Percentiles rank a stretch among this genome's conserved stretches.
These are phyloP conservation scores for Phanerochaete carnosa DNA, from an alignment of 768 basidiomycete species.

Conservation along the genomic window DNA sequence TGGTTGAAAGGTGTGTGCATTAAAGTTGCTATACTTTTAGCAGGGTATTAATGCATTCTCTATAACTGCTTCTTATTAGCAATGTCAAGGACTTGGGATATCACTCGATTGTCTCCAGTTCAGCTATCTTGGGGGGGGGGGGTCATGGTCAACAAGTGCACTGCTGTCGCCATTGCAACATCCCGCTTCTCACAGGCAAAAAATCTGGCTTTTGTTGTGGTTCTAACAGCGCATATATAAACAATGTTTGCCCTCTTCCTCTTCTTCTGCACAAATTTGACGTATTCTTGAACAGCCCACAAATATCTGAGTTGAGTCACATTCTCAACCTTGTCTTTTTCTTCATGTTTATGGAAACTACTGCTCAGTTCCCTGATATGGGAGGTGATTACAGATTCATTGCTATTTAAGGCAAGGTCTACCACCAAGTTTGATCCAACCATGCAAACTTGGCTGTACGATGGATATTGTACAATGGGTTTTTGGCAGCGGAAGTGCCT, in stretches of 20 bases:
- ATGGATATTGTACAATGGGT: constrained; percentile 33
- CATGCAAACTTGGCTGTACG: constrained; percentile 25
- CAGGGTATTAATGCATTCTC: too few relatives aligned
- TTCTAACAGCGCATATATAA: constrained; percentile 16
- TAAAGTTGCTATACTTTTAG: too few relatives aligned
- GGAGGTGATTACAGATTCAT: constrained; percentile 16
- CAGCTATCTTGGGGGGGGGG: not conserved
- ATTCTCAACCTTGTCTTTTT: constrained; percentile 31
- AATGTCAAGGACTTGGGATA: not conserved
- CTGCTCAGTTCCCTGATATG: constrained; percentile 21
- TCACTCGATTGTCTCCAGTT: not conserved
- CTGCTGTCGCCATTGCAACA: too few relatives aligned
- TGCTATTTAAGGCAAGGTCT: constrained; percentile 29
- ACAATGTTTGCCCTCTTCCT: constrained; percentile 24
- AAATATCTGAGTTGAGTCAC: constrained; percentile 23
- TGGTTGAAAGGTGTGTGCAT: too few relatives aligned
- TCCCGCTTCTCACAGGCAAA: constrained; percentile 29
- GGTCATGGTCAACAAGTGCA: not conserved
- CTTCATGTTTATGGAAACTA: constrained; percentile 29
- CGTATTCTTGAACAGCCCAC: too few relatives aligned
- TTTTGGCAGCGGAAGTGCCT: constrained; percentile 3
- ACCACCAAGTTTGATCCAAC: constrained; percentile 28
- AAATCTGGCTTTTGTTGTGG: constrained; percentile 32
- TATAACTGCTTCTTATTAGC: too few relatives aligned
- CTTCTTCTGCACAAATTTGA: constrained; percentile 28